Evolutionary conservation across 2,329 filamentous ascomycete genomes (phyloP).

Genomic region (Pyricularia sp.): DNA sequence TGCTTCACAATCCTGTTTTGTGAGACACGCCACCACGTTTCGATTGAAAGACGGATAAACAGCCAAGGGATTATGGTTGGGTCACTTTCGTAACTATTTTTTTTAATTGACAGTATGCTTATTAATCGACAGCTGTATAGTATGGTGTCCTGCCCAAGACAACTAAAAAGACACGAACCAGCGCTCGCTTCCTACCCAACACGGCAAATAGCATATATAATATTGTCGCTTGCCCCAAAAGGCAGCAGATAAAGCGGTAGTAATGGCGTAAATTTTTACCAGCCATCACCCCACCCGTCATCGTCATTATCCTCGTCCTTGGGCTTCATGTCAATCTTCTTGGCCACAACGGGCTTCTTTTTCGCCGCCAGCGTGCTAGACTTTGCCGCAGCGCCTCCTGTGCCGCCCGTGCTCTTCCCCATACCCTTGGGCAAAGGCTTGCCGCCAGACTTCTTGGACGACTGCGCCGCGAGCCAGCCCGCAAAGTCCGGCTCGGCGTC

Average conservation of each 20-base stretch:
- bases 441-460: slow-evolving; percentile 55
- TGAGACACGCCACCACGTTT: no score
- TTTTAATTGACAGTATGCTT: neutral
- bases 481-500: slow-evolving; percentile 90
- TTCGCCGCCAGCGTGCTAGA: slow-evolving; percentile 25
- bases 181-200: neutral
- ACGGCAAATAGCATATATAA: neutral
- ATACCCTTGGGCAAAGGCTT: slow-evolving; percentile 80
- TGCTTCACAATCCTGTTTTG: no score
- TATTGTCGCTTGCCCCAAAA: neutral
- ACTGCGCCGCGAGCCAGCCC: slow-evolving; percentile 85
- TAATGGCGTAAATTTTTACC: slow-evolving; percentile 27
- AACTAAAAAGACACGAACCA: neutral
- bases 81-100: neutral
- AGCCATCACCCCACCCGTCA: slow-evolving; percentile 58
- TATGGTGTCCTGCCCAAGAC: neutral
- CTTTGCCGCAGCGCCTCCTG: slow-evolving; percentile 27
- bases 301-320: slow-evolving; percentile 47
- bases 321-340: slow-evolving; percentile 62
- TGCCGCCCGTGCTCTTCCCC: slow-evolving; percentile 37
- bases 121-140: neutral
- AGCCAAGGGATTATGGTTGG: neutral
- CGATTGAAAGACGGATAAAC: neutral
- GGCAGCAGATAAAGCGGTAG: no score
- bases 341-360: slow-evolving; percentile 42